Percentiles rank a stretch among this genome's conserved stretches.
Conservation (phyloP, 371 early-diverging fungal species). For the Apophysomyces ossiformis region DNA sequence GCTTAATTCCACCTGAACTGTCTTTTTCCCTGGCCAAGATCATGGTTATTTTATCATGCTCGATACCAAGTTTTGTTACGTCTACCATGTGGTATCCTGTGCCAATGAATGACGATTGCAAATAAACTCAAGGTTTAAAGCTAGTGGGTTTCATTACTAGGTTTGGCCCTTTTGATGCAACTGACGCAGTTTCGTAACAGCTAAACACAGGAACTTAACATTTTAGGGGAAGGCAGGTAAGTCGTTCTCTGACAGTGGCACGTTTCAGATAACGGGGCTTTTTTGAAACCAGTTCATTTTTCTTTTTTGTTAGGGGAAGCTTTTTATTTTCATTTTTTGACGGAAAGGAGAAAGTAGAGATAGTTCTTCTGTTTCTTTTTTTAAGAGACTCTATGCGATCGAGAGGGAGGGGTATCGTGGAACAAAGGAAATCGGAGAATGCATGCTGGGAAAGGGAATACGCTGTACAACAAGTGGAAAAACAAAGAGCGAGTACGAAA, state of each 20-base stretch:
- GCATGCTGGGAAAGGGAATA: constrained; percentile 8
- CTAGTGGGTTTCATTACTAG: too few species aligned
- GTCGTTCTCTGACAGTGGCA: neutral
- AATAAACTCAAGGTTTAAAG: too few species aligned
- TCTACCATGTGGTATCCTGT: too few species aligned
- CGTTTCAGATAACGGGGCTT: neutral
- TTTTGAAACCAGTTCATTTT: neutral
- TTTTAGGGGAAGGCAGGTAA: neutral
- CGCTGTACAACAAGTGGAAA: constrained; percentile 4
- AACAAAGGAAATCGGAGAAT: neutral
- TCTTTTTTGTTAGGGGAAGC: neutral
- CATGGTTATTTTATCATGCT: too few species aligned
- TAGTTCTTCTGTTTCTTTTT: neutral
- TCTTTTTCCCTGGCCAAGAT: neutral
- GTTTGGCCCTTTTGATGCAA: neutral
- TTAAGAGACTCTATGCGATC: neutral
- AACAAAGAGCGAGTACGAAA: neutral
- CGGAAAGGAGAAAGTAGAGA: neutral
- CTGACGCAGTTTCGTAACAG: constrained; percentile 3
- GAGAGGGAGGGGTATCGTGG: neutral
- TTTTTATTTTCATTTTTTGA: neutral
- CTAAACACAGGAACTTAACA: neutral
- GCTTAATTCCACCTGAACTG: too few species aligned
- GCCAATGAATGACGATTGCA: too few species aligned
- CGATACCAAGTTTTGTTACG: too few species aligned